Conservation (phyloP, 148 eudicot genomes). For the Simmondsia chinensis region DNA sequence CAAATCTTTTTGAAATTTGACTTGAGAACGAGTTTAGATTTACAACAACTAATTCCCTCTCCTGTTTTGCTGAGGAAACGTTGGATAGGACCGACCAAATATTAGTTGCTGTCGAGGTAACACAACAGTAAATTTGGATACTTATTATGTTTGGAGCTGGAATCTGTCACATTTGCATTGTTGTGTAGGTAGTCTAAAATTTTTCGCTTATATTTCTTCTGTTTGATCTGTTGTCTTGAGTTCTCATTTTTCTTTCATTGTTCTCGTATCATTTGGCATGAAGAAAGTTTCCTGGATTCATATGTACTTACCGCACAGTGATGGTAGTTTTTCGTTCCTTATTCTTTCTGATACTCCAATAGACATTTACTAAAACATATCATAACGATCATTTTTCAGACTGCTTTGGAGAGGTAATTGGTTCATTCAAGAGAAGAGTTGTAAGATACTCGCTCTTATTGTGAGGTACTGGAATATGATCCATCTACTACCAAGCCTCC, state of each 20-base stretch:
- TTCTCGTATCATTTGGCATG: not conserved
- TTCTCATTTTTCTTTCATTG: not conserved
- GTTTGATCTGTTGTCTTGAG: not conserved
- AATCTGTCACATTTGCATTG: too few species aligned
- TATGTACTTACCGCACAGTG: not conserved
- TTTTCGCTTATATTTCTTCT: too few species aligned
- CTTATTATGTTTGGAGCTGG: too few species aligned
- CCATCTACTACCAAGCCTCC: not conserved
- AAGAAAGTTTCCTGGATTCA: not conserved
- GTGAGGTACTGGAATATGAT: constrained; percentile 43
- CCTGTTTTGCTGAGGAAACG: too few species aligned
- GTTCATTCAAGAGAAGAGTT: constrained; percentile 98
- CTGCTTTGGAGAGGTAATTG: constrained; percentile 90
- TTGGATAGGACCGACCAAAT: too few species aligned
- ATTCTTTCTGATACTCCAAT: not conserved
- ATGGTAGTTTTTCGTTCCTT: not conserved
- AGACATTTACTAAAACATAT: not conserved
- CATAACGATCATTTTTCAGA: constrained; percentile 25
- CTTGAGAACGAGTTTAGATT: too few species aligned
- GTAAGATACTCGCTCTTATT: constrained; percentile 76
- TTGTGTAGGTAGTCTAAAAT: too few species aligned
- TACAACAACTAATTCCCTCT: too few species aligned
- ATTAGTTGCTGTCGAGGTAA: too few species aligned
- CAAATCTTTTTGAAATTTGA: too few species aligned
- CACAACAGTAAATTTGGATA: too few species aligned